phyloP scores from a whole-genome alignment of 2,329 filamentous ascomycete genomes.

The Blastomyces emzantsi region DNA sequence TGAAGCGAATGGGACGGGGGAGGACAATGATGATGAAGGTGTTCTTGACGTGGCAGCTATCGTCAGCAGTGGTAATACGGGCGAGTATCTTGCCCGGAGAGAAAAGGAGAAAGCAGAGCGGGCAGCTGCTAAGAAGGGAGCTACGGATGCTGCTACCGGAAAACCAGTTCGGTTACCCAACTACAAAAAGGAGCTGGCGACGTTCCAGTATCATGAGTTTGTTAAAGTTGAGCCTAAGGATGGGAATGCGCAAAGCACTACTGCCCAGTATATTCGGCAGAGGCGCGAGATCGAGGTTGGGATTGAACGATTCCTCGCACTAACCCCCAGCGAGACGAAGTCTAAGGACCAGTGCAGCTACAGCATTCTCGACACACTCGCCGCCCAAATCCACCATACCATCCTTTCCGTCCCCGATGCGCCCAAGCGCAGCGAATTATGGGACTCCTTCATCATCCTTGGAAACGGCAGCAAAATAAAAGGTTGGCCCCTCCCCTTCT shows the following conservation, averaged over 20 bases:
- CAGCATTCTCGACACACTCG: slow-evolving; percentile 71
- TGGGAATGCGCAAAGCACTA: slow-evolving; percentile 38
- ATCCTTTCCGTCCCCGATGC: slow-evolving; percentile 77
- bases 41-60: slow-evolving; percentile 58
- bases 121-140: slow-evolving; percentile 44
- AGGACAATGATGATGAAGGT: slow-evolving; percentile 49
- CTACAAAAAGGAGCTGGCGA: slow-evolving; percentile 49
- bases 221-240: slow-evolving; percentile 47
- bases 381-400: slow-evolving; percentile 71
- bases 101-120: slow-evolving; percentile 55
- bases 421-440: slow-evolving; percentile 74
- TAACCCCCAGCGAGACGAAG: slow-evolving; percentile 34
- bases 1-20: slow-evolving; percentile 40
- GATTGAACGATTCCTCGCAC: slow-evolving; percentile 51
- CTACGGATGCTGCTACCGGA: slow-evolving; percentile 34
- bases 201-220: slow-evolving; percentile 54
- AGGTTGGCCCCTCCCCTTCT: slow-evolving; percentile 33
- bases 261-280: slow-evolving; percentile 45
- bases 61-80: slow-evolving; percentile 54
- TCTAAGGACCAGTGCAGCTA: slow-evolving; percentile 38
- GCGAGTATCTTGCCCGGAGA: slow-evolving; percentile 52
- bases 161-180: slow-evolving; percentile 49
- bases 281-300: slow-evolving; percentile 53
- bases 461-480: slow-evolving; percentile 69
- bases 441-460: slow-evolving; percentile 86